Percentiles rank a stretch among this genome's conserved stretches.
phyloP scores from a whole-genome alignment of 2,329 filamentous ascomycete species.

The Fonsecaea erecta region DNA sequence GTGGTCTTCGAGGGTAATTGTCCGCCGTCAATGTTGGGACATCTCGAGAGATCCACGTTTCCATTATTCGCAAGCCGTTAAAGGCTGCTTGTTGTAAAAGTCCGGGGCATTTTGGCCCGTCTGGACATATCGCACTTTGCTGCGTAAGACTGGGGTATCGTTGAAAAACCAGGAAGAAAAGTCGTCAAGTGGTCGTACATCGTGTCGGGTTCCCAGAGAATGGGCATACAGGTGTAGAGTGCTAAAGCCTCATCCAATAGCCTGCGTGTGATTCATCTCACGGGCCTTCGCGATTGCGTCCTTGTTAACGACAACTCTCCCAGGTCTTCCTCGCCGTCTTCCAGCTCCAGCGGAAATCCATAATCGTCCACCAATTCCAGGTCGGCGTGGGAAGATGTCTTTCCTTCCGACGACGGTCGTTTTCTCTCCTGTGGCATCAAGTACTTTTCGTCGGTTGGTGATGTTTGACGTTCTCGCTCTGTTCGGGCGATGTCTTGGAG shows the following conservation, averaged over 20 bases:
- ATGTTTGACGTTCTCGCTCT: conserved; percentile 36
- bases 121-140: neutral
- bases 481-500: conserved; percentile 35
- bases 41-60: conserved; percentile 19
- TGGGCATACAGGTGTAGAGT: conserved; percentile 18
- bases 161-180: conserved; percentile 17
- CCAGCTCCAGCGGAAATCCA: conserved; percentile 35
- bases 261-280: conserved; percentile 24
- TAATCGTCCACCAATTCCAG: conserved; percentile 33
- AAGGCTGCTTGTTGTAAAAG: no score
- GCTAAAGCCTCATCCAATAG: conserved; percentile 22
- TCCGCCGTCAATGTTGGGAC: conserved; percentile 15
- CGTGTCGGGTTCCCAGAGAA: conserved; percentile 1
- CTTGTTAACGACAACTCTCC: conserved; percentile 34
- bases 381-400: conserved; percentile 14
- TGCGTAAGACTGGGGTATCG: conserved; percentile 3
- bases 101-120: neutral
- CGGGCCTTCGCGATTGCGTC: conserved; percentile 33
- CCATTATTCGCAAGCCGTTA: conserved; percentile 4
- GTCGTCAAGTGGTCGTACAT: conserved; percentile 17
- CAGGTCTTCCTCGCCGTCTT: conserved; percentile 35
- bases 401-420: conserved; percentile 10
- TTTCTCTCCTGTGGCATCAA: conserved; percentile 26
- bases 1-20: conserved; percentile 12
- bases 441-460: conserved; percentile 35